Percentiles rank a stretch among this genome's conserved stretches.
These are phyloP conservation scores for Carex cristatella DNA, from an alignment of 176 grass and related monocot genomes.

Conservation along the genomic window DNA sequence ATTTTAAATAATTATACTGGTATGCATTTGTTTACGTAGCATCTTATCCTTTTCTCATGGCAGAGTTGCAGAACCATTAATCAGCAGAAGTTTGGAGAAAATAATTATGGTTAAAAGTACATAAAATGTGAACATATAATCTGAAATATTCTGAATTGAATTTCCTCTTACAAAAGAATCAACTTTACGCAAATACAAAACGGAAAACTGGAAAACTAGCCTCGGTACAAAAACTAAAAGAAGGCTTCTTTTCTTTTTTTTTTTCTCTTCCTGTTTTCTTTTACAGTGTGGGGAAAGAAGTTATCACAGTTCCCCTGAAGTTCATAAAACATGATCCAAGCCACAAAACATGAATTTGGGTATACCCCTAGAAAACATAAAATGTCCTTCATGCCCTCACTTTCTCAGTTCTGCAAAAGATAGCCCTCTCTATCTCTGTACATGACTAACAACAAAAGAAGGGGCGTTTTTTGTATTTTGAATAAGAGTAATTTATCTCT, in stretches of 20 bases:
- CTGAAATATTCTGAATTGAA: neutral
- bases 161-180: slow-evolving; percentile 11
- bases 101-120: neutral
- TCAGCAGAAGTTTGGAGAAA: neutral
- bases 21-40: too few species aligned
- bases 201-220: neutral
- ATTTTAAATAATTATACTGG: too few species aligned
- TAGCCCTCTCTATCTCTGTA: neutral
- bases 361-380: slow-evolving; percentile 1
- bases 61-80: neutral
- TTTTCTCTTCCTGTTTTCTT: neutral
- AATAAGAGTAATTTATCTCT: neutral
- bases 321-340: neutral
- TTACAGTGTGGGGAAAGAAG: neutral
- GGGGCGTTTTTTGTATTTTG: neutral
- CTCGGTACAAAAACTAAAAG: neutral
- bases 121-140: neutral
- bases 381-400: neutral
- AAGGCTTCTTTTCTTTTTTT: neutral
- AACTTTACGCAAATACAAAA: slow-evolving; percentile 5
- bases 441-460: slow-evolving; percentile 6
- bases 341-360: neutral
- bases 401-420: slow-evolving; percentile 1
- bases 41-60: too few species aligned
- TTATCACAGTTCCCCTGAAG: neutral